A percentile compares a stretch with the other conserved stretches of the same genome.
phyloP scores from a whole-genome alignment of 352 stramenopile species.

The Phytophthora cajani region DNA sequence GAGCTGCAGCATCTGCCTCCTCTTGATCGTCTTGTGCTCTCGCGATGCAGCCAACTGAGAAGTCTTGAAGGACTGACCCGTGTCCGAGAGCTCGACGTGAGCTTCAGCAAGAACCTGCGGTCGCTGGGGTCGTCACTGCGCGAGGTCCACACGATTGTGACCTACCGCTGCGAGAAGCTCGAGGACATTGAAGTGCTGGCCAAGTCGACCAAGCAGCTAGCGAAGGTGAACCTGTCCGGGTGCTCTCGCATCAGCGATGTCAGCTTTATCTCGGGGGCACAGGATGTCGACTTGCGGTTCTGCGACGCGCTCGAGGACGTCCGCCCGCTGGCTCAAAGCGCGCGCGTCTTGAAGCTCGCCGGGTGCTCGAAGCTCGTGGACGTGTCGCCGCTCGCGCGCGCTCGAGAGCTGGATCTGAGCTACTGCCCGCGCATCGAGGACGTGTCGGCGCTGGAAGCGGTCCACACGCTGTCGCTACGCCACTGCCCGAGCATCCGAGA shows the following conservation, averaged over 20 bases:
- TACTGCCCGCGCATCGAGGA: constrained; percentile 65
- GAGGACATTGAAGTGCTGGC: constrained; percentile 49
- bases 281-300: constrained; percentile 70
- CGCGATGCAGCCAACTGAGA: constrained; percentile 56
- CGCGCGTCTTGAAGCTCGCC: constrained; percentile 65
- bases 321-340: constrained; percentile 19
- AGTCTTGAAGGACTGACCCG: constrained; percentile 47
- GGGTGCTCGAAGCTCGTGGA: constrained; percentile 56
- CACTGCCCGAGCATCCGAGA: constrained; percentile 58
- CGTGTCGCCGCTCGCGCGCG: constrained; percentile 53
- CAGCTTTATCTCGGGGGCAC: constrained; percentile 37
- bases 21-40: constrained; percentile 58
- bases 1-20: constrained; percentile 46
- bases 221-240: constrained; percentile 61
- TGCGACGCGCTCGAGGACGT: constrained; percentile 72
- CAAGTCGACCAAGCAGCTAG: constrained; percentile 13
- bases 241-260: constrained; percentile 61
- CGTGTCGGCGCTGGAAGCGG: constrained; percentile 47
- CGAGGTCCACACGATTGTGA: constrained; percentile 40
- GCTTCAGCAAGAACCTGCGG: constrained; percentile 65
- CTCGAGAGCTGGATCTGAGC: constrained; percentile 66
- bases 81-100: constrained; percentile 70
- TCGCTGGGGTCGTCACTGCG: constrained; percentile 39
- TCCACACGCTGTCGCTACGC: constrained; percentile 71
- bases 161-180: constrained; percentile 66